These are phyloP conservation scores for Plectranthus barbatus DNA, from an alignment of 257 asterid species.

Conservation along the genomic window DNA sequence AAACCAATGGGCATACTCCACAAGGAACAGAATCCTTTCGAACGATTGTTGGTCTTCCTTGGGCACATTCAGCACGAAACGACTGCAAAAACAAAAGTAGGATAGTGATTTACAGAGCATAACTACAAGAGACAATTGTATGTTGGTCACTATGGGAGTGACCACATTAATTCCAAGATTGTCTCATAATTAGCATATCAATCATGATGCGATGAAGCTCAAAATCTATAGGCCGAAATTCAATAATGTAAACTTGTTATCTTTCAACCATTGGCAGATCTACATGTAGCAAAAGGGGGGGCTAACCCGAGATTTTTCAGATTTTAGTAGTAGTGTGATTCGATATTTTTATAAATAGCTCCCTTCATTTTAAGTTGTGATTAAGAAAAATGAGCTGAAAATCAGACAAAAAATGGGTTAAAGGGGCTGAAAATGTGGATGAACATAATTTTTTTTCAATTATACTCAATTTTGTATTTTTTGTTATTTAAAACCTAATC, in stretches of 20 bases:
- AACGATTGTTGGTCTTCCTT: conserved; percentile 96
- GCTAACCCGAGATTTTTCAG: too few species aligned
- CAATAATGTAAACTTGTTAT: background rate
- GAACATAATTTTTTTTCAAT: too few species aligned
- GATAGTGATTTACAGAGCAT: background rate
- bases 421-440: too few species aligned
- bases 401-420: too few species aligned
- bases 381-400: too few species aligned
- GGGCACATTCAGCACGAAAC: conserved; percentile 94
- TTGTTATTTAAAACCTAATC: too few species aligned
- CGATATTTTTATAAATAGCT: too few species aligned
- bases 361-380: too few species aligned
- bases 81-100: conserved; percentile 44
- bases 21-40: conserved; percentile 95
- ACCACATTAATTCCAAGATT: background rate
- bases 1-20: conserved; percentile 97
- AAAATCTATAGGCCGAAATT: background rate
- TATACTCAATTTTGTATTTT: too few species aligned
- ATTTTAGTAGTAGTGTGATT: too few species aligned
- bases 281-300: too few species aligned
- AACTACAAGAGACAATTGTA: background rate
- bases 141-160: background rate
- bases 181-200: background rate
- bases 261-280: too few species aligned
- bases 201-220: background rate